A percentile compares a stretch with the other conserved stretches of the same genome.
These are phyloP conservation scores for Globisporangium camurandrum DNA, from an alignment of 352 stramenopile species.

Conservation along the genomic window DNA sequence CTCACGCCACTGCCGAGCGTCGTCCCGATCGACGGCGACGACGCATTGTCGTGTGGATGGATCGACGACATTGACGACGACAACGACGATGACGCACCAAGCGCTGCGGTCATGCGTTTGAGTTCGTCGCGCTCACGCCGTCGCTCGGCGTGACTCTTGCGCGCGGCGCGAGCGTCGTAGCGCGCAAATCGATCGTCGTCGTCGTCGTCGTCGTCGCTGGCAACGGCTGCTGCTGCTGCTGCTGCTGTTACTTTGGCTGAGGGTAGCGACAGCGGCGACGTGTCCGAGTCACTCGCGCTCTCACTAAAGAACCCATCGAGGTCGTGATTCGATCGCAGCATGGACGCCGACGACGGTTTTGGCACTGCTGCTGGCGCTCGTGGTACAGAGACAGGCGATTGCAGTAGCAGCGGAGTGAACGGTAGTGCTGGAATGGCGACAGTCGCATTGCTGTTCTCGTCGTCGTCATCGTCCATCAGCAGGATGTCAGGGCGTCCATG, in stretches of 20 bases:
- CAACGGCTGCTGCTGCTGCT: conserved; percentile 3
- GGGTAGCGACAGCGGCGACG: not conserved
- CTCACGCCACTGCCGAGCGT: conserved; percentile 10
- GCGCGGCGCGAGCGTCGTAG: conserved; percentile 27
- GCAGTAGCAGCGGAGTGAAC: no score
- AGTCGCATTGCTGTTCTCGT: no score
- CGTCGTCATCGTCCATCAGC: no score
- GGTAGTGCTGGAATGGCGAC: no score
- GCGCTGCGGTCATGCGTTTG: conserved; percentile 19
- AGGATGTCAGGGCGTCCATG: no score
- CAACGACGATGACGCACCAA: conserved; percentile 7
- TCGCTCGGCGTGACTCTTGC: conserved; percentile 27
- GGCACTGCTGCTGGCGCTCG: not conserved
- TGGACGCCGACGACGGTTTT: conserved; percentile 4
- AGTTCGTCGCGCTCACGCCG: conserved; percentile 43
- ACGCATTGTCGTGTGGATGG: conserved; percentile 1
- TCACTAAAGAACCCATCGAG: conserved; percentile 62
- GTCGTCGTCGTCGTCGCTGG: conserved; percentile 24
- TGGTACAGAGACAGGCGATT: conserved; percentile 9
- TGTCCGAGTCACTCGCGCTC: conserved; percentile 48
- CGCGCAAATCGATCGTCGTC: conserved; percentile 33
- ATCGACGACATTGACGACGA: no score
- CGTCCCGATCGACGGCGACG: not conserved
- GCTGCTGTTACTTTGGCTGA: not conserved
- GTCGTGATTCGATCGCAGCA: no score